These are phyloP conservation scores for Rhododendron molle DNA, from an alignment of 148 eudicot genomes.

Conservation along the genomic window DNA sequence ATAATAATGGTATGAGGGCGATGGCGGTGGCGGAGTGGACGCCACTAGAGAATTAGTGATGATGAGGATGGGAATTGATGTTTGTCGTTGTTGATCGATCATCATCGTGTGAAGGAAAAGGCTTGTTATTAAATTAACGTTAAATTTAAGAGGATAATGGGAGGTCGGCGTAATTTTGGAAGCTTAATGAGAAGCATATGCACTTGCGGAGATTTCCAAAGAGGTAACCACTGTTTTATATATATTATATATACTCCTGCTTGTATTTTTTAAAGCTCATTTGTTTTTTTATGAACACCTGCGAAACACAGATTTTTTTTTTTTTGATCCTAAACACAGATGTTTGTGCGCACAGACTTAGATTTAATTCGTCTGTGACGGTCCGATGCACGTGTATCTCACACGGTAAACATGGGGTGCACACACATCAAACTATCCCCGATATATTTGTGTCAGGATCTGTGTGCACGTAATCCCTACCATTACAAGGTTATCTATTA, in stretches of 20 bases:
- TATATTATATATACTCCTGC: no score
- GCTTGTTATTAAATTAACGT: background rate
- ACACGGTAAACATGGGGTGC: background rate
- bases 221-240: background rate
- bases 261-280: no score
- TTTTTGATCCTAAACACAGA: no score
- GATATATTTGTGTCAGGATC: no score
- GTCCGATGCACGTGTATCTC: no score
- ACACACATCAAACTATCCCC: background rate
- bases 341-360: background rate
- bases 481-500: no score
- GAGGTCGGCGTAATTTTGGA: conserved; percentile 10
- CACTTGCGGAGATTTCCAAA: conserved; percentile 15
- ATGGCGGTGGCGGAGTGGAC: background rate
- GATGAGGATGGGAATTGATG: background rate
- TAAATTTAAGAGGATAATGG: conserved; percentile 7
- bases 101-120: background rate
- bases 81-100: background rate
- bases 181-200: background rate
- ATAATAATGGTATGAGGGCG: background rate
- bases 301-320: no score
- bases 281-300: background rate
- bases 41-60: background rate
- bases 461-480: background rate
- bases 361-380: no score